Evolutionary conservation across 768 basidiomycete genomes (phyloP).

Genomic region (Pholiota molesta): DNA sequence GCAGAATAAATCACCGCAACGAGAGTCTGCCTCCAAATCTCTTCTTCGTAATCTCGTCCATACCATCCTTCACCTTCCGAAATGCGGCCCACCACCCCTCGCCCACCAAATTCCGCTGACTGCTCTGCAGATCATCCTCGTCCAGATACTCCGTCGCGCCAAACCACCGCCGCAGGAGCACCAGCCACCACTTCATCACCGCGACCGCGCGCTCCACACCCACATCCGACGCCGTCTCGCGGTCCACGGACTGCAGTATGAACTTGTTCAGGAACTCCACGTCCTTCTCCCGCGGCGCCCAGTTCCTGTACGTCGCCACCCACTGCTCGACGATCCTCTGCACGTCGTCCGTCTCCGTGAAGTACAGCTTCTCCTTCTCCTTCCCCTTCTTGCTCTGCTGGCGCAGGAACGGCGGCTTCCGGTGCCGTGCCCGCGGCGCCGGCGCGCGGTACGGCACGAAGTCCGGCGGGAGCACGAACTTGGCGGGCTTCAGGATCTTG

Average conservation of each 20-base stretch:
- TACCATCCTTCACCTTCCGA: constrained; percentile 62
- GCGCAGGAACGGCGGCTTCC: constrained; percentile 53
- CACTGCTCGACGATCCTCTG: constrained; percentile 73
- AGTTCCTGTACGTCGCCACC: constrained; percentile 65
- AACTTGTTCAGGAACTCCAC: constrained; percentile 76
- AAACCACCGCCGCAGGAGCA: constrained; percentile 69
- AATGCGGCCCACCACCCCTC: constrained; percentile 85
- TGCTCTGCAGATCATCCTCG: constrained; percentile 34
- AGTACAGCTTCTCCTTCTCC: constrained; percentile 57
- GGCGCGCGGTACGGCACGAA: constrained; percentile 50
- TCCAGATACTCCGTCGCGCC: constrained; percentile 53
- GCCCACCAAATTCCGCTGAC: constrained; percentile 50
- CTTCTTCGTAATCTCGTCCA: constrained; percentile 66
- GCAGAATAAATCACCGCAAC: constrained; percentile 26
- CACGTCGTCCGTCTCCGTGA: constrained; percentile 72
- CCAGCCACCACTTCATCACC: constrained; percentile 83
- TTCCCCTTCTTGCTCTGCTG: constrained; percentile 57
- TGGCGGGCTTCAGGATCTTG: constrained; percentile 58
- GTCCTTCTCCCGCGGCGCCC: constrained; percentile 74
- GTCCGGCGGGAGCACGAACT: constrained; percentile 40
- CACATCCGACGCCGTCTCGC: constrained; percentile 52
- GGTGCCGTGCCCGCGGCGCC: constrained; percentile 57
- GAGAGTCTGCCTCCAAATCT: constrained; percentile 76
- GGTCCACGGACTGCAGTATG: constrained; percentile 67
- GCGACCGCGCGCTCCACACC: constrained; percentile 71